Evolutionary conservation across 495 filamentous ascomycete species (phyloP).

Genomic region (Talaromyces adpressus): DNA sequence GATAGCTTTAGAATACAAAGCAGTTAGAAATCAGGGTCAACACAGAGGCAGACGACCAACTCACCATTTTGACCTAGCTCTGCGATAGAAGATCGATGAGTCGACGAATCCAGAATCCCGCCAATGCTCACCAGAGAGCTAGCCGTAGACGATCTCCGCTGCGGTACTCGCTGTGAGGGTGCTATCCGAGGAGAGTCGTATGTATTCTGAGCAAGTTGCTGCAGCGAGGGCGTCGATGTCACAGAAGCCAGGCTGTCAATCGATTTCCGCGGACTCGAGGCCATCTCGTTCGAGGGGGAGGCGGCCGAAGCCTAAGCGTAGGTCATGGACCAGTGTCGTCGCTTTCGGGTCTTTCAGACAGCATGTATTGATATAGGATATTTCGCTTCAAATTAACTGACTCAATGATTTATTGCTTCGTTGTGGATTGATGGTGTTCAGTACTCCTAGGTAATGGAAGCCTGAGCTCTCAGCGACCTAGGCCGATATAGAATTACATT

Average conservation of each 20-base stretch:
- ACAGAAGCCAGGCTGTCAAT: constrained; percentile 56
- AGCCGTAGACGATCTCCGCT: constrained; percentile 72
- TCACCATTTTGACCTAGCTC: constrained; percentile 78
- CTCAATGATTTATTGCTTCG: background rate
- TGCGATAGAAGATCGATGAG: constrained; percentile 53
- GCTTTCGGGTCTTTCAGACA: background rate
- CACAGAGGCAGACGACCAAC: constrained; percentile 6
- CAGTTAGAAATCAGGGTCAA: background rate
- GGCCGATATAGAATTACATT: constrained; percentile 1
- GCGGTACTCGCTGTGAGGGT: constrained; percentile 35
- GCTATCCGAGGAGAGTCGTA: constrained; percentile 36
- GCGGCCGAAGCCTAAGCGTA: constrained; percentile 8
- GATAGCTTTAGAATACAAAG: constrained; percentile 54
- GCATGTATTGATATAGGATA: background rate
- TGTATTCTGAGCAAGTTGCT: constrained; percentile 52
- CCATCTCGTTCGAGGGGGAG: constrained; percentile 49
- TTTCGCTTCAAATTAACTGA: background rate
- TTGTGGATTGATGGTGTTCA: background rate
- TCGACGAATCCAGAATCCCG: constrained; percentile 62
- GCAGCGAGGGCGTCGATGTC: constrained; percentile 43
- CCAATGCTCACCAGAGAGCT: constrained; percentile 81
- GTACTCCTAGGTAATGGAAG: background rate
- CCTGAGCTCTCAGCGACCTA: constrained; percentile 7
- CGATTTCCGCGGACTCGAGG: constrained; percentile 58
- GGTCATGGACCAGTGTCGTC: constrained; percentile 4